phyloP scores from a whole-genome alignment of 495 filamentous ascomycete genomes.

The Tuber borchii region DNA sequence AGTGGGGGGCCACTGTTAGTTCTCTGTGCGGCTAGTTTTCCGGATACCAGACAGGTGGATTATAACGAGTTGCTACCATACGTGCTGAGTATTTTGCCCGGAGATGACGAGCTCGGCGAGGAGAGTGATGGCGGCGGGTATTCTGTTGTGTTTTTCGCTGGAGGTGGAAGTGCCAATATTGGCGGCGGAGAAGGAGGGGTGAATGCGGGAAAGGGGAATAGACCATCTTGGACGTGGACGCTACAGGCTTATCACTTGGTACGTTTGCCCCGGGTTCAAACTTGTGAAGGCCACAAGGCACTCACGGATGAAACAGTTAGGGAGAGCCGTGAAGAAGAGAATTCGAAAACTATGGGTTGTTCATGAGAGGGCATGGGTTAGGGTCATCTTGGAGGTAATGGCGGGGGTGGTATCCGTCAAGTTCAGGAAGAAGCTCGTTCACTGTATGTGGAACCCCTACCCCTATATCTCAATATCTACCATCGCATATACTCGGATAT shows the following conservation, averaged over 20 bases:
- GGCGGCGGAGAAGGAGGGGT: conserved; percentile 23
- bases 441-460: conserved; percentile 43
- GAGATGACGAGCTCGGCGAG: conserved; percentile 50
- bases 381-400: conserved; percentile 54
- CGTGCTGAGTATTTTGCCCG: conserved; percentile 51
- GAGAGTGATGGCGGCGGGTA: conserved; percentile 47
- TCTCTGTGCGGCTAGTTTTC: conserved; percentile 53
- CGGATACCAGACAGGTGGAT: conserved; percentile 48
- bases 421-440: conserved; percentile 53
- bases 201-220: conserved; percentile 44
- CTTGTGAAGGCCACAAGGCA: not conserved
- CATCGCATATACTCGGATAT: not conserved
- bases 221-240: conserved; percentile 55
- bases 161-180: conserved; percentile 41
- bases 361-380: conserved; percentile 54
- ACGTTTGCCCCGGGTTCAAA: conserved; percentile 9
- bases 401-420: conserved; percentile 54
- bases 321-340: conserved; percentile 51
- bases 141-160: conserved; percentile 54
- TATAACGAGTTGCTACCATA: conserved; percentile 54
- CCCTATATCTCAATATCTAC: not conserved
- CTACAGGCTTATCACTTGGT: conserved; percentile 53
- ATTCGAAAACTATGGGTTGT: conserved; percentile 53
- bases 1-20: conserved; percentile 49
- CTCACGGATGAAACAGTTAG: conserved; percentile 42